These are phyloP conservation scores for Fusarium temperatum DNA, from an alignment of 2,329 filamentous ascomycete species.

Conservation along the genomic window DNA sequence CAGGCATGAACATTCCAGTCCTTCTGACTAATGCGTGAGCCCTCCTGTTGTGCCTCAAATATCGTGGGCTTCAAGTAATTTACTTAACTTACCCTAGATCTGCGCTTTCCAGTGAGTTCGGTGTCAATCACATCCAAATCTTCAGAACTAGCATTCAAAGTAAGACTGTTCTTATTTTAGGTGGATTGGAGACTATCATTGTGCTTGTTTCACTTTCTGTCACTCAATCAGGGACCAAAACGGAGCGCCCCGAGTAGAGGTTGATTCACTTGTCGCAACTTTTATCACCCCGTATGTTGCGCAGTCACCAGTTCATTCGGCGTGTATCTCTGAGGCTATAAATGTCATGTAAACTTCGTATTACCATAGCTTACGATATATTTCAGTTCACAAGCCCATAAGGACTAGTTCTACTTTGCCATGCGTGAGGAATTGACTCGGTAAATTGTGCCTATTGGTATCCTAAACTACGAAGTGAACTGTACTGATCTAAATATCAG, in stretches of 20 bases:
- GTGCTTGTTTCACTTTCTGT: rapidly evolving
- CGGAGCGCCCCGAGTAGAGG: rapidly evolving
- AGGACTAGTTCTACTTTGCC: rapidly evolving
- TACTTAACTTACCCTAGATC: neutral
- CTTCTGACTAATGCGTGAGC: rapidly evolving
- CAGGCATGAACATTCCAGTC: rapidly evolving
- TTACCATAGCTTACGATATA: rapidly evolving
- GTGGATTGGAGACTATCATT: rapidly evolving
- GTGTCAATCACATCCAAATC: neutral
- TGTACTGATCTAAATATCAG: neutral
- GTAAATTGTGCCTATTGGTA: too few species aligned
- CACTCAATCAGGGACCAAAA: neutral
- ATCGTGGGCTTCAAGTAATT: too few species aligned
- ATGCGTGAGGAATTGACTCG: neutral
- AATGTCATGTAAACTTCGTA: neutral
- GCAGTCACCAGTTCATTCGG: rapidly evolving
- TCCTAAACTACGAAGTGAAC: neutral
- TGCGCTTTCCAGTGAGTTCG: rapidly evolving
- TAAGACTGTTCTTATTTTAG: too few species aligned
- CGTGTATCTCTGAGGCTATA: rapidly evolving
- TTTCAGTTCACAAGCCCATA: neutral
- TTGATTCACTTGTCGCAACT: rapidly evolving
- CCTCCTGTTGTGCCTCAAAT: neutral
- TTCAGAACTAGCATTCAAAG: neutral
- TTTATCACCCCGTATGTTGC: rapidly evolving